These are phyloP conservation scores for Rubia tinctorum DNA, from an alignment of 305 asterid species.

Conservation along the genomic window DNA sequence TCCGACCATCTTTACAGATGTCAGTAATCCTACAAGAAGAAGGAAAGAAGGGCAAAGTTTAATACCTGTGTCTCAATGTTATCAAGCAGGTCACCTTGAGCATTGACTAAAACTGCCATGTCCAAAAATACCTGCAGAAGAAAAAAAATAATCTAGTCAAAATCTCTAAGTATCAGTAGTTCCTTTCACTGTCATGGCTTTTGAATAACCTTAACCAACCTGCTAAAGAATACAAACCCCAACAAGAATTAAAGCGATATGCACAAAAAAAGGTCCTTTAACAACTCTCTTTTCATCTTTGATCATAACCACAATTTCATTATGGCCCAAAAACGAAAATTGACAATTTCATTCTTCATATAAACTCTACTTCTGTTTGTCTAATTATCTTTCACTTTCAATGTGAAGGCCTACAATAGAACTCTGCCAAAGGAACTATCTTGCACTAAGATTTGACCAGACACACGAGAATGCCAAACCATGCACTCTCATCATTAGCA, in stretches of 20 bases:
- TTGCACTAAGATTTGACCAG: background rate
- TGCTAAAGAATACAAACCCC: background rate
- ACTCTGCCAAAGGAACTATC: background rate
- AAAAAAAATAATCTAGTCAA: slow-evolving; percentile 1
- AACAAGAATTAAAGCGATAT: background rate
- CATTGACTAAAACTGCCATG: slow-evolving; percentile 57
- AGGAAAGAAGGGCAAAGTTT: background rate
- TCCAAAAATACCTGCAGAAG: slow-evolving; percentile 43
- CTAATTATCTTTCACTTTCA: background rate
- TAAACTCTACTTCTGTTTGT: background rate
- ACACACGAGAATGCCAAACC: background rate
- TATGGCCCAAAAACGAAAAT: background rate
- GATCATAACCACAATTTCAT: background rate
- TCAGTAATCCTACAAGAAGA: background rate
- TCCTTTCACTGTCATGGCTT: background rate
- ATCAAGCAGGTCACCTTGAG: slow-evolving; percentile 55
- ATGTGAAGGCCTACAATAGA: background rate
- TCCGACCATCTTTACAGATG: background rate
- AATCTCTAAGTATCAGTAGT: background rate
- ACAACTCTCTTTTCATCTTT: no score
- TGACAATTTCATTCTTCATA: background rate
- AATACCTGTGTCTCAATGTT: slow-evolving; percentile 54
- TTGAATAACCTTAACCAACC: background rate
- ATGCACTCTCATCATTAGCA: background rate
- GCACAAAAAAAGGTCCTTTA: background rate